These are phyloP conservation scores for Ophiocordyceps camponoti-floridani DNA, from an alignment of 2,329 filamentous ascomycete genomes.

Conservation along the genomic window DNA sequence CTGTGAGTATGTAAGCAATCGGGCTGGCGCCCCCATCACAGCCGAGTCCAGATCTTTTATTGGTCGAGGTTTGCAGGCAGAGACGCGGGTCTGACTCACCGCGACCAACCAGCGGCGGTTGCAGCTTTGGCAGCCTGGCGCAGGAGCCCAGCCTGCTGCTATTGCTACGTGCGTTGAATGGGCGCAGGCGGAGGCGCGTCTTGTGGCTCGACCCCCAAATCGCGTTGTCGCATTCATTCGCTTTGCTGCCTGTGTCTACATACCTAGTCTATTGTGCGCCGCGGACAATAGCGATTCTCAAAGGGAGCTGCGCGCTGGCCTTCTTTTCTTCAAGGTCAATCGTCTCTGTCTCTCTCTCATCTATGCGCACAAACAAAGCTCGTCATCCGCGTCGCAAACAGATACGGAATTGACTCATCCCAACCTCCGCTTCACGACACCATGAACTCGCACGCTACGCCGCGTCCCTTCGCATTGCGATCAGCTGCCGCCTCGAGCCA, in stretches of 20 bases:
- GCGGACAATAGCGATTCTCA: background rate
- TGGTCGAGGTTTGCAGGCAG: background rate
- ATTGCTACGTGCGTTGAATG: background rate
- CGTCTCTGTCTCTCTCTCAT: background rate
- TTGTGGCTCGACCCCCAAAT: background rate
- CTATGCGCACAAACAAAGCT: background rate
- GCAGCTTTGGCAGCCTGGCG: background rate
- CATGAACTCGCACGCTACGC: conserved; percentile 21
- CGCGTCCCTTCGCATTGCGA: conserved; percentile 17
- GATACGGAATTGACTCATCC: background rate
- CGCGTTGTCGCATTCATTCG: background rate
- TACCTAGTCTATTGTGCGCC: background rate
- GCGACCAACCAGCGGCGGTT: too few species aligned
- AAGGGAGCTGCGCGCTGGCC: background rate
- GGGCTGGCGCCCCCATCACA: background rate
- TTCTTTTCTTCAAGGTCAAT: background rate
- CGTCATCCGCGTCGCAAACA: background rate
- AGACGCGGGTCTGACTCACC: background rate
- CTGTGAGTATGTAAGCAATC: background rate
- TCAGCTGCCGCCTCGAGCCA: conserved; percentile 14
- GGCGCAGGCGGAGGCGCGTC: background rate
- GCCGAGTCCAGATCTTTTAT: background rate
- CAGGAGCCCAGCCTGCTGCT: background rate
- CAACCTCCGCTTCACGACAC: background rate
- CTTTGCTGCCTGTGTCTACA: background rate